Evolutionary conservation across 768 basidiomycete genomes (phyloP).

Genomic region (Leccinum fibrillosum): DNA sequence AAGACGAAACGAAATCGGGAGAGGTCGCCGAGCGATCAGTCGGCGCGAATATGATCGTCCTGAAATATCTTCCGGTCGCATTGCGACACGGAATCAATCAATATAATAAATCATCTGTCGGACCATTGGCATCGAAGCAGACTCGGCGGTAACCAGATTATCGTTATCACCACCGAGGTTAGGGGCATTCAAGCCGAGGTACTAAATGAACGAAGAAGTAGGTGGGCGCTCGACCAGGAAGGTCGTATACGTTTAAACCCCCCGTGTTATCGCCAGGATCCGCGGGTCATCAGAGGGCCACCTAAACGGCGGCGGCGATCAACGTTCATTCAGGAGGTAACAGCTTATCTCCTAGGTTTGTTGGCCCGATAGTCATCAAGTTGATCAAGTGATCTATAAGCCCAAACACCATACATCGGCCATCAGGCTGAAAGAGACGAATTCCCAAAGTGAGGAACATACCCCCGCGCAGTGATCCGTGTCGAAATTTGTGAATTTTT

Average conservation of each 20-base stretch:
- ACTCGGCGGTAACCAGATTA: conserved; percentile 15
- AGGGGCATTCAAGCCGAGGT: conserved; percentile 15
- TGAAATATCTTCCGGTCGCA: not conserved
- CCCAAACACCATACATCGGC: not conserved
- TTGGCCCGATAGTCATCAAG: conserved; percentile 18
- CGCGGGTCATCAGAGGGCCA: conserved; percentile 21
- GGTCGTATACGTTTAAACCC: not conserved
- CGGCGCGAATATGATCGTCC: not conserved
- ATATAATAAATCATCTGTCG: conserved; percentile 15
- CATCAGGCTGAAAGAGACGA: not conserved
- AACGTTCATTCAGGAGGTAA: not conserved
- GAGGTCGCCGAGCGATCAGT: not conserved
- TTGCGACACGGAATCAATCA: conserved; percentile 12
- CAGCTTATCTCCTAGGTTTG: not conserved
- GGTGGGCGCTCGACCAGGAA: not conserved
- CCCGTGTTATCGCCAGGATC: conserved; percentile 21
- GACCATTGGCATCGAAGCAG: conserved; percentile 16
- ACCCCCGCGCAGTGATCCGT: conserved; percentile 20
- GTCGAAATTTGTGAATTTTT: conserved; percentile 16
- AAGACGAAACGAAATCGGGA: no score
- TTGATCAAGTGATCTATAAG: conserved; percentile 21
- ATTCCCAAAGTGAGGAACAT: conserved; percentile 21
- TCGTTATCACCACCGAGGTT: conserved; percentile 11
- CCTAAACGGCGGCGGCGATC: conserved; percentile 6
- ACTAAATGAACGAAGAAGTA: not conserved